Conservation (phyloP, 2,329 filamentous ascomycete genomes). For the Exophiala sp. region DNA sequence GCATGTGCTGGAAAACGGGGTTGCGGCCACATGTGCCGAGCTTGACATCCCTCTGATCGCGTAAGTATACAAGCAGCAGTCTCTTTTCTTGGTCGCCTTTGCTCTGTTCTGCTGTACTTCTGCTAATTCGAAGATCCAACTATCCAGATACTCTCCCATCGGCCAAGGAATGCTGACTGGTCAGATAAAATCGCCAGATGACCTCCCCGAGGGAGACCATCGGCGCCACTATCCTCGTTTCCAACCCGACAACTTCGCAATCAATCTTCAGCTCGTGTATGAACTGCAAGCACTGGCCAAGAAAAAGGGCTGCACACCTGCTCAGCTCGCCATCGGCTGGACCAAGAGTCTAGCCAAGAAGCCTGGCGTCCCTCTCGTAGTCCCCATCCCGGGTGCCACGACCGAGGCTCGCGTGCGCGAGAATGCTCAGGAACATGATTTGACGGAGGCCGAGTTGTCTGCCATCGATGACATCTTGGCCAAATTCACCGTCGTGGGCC, state of each 20-base stretch:
- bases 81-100: no score
- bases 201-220: constrained; percentile 45
- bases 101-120: no score
- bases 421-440: not conserved
- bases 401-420: constrained; percentile 20
- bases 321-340: constrained; percentile 49
- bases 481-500: constrained; percentile 1
- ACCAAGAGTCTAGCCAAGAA: constrained; percentile 37
- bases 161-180: constrained; percentile 52
- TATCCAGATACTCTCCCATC: constrained; percentile 54
- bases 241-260: constrained; percentile 44
- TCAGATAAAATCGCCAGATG: constrained; percentile 40
- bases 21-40: constrained; percentile 51
- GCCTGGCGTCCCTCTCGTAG: constrained; percentile 26
- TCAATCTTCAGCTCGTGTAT: constrained; percentile 46
- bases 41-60: constrained; percentile 54
- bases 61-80: not conserved
- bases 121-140: no score
- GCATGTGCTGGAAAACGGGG: constrained; percentile 52
- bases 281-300: constrained; percentile 41
- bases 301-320: constrained; percentile 40
- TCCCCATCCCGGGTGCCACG: constrained; percentile 41
- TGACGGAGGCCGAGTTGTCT: not conserved
- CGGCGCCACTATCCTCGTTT: constrained; percentile 45
- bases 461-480: not conserved